Evolutionary conservation across 345 rosid species (phyloP).

Genomic region (Linum usitatissimum): DNA sequence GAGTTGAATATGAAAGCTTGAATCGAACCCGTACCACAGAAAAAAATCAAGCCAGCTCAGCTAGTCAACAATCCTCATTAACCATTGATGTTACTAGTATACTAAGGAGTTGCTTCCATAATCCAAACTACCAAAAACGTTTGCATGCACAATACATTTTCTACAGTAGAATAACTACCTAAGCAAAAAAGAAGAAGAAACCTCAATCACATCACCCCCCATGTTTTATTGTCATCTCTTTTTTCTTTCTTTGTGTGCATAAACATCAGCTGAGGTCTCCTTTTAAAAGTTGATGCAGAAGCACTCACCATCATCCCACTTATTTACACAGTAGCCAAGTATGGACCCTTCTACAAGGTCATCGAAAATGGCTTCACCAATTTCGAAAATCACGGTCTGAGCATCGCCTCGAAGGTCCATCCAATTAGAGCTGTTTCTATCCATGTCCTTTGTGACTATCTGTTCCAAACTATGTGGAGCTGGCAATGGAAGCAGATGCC

Average conservation of each 20-base stretch:
- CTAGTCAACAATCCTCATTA: too few species aligned
- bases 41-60: too few species aligned
- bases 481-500: conserved; percentile 63
- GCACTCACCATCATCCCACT: conserved; percentile 19
- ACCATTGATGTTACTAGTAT: too few species aligned
- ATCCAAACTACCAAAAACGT: too few species aligned
- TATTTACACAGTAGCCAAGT: conserved; percentile 25
- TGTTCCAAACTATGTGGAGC: conserved; percentile 63
- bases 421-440: conserved; percentile 41
- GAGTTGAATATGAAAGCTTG: too few species aligned
- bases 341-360: conserved; percentile 52
- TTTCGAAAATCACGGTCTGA: conserved; percentile 35
- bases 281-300: conserved; percentile 15
- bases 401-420: conserved; percentile 46
- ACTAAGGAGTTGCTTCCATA: too few species aligned
- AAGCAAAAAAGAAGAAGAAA: too few species aligned
- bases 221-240: too few species aligned
- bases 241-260: neutral
- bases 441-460: conserved; percentile 60
- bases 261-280: neutral
- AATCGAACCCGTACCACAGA: too few species aligned
- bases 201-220: too few species aligned
- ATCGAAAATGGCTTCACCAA: conserved; percentile 45
- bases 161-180: too few species aligned
- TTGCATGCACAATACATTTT: too few species aligned